Evolutionary conservation across 805 yeast genomes (phyloP), one percentile per base, ranked within the genome.

Genomic region (Wickerhamiella dianesei): DNA sequence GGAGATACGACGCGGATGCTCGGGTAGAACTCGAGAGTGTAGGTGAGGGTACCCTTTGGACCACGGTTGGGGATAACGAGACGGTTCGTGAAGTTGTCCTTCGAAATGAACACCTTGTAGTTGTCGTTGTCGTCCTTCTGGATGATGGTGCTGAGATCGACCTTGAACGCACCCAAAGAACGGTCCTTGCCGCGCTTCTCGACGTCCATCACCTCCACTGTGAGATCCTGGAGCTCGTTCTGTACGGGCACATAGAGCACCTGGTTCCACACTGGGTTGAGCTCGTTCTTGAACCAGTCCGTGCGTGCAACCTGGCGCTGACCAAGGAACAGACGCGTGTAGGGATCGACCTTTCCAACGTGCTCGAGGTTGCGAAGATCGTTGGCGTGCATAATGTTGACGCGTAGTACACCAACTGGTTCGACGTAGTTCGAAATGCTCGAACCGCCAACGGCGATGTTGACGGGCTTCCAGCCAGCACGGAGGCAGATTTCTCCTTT

Each of bases 271-370:
- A 76, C 77, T 4, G 99, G 98, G 52, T 82, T 70, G 56, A 80
- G 69, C 0, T 84, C 78, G 20, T 80, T 75, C 19, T 75, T 79
- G 47, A 69, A 62, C 12, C 84, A 75, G 47, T 75, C 72, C 2
- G 96, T 92, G 65, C 97, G 76, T 18, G 80, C 83, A 60, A 76
- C 77, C 54, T 77, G 77, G 54, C 77, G 70, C 50, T 87, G 87
- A 60, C 87, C 88, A 43, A 86, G 73, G 59, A 85, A 65, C 14
- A 89, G 69, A 58, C 94, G 77, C 5, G 79, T 77, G 60, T 89
- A 92, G 40, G 99, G 98, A 64, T 92, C 97, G 60, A 87, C 77
- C 57, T 79, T 84, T 50, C 97, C 97, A 50, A 92, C 72, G 47
- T 76, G 81, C 63, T 89, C 96, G 64, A 88, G 72, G 64, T 92